Conservation (phyloP, 176 grass and related monocot species). For the Lolium perenne region DNA sequence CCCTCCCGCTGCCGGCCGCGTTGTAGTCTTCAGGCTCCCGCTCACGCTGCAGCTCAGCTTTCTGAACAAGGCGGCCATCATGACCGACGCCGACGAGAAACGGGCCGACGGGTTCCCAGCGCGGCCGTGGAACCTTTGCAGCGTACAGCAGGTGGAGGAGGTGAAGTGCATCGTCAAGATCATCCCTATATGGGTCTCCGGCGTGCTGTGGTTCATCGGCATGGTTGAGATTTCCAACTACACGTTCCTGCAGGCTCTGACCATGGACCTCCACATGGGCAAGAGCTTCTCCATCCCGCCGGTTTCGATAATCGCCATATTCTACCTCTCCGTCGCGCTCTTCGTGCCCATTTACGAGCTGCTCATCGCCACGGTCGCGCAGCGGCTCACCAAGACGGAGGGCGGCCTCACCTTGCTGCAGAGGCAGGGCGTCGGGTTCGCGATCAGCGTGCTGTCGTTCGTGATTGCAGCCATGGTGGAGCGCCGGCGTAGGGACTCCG, state of each 20-base stretch:
- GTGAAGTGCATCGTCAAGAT: background rate
- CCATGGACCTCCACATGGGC: no score
- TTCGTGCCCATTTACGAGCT: slow-evolving; percentile 54
- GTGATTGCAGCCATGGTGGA: slow-evolving; percentile 36
- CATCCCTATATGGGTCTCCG: slow-evolving; percentile 54
- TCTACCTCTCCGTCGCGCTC: slow-evolving; percentile 42
- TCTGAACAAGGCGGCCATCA: slow-evolving; percentile 62
- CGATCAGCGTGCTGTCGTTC: background rate
- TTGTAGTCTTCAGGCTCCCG: slow-evolving; percentile 6
- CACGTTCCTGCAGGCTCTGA: slow-evolving; percentile 32
- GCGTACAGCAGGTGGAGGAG: slow-evolving; percentile 46
- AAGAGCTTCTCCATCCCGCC: background rate
- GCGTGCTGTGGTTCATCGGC: slow-evolving; percentile 43
- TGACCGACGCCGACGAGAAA: slow-evolving; percentile 42
- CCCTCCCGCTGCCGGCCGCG: background rate
- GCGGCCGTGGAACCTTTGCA: slow-evolving; percentile 53
- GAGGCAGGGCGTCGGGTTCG: slow-evolving; percentile 37
- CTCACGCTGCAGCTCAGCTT: slow-evolving; percentile 47
- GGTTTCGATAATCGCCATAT: slow-evolving; percentile 17
- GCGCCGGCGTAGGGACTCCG: slow-evolving; percentile 24
- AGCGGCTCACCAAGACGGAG: slow-evolving; percentile 4
- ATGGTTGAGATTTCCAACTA: slow-evolving; percentile 29
- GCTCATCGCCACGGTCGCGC: slow-evolving; percentile 11
- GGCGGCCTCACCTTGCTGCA: slow-evolving; percentile 46
- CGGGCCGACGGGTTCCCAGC: slow-evolving; percentile 27